Base-by-base conservation (phyloP, 768 basidiomycete genomes). In the Mycena capillaripes region DNA sequence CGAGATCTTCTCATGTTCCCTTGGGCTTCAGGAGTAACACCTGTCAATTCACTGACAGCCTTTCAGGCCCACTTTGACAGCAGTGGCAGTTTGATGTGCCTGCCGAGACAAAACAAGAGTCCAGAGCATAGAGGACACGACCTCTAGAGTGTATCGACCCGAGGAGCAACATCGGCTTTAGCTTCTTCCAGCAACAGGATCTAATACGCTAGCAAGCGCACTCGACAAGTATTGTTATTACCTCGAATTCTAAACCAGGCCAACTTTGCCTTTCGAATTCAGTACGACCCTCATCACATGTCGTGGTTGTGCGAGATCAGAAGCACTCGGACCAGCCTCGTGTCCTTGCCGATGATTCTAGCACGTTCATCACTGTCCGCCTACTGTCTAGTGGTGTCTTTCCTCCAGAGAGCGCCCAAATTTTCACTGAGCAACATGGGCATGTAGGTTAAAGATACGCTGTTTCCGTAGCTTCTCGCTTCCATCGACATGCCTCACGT, bases 351-450 rank as follows among this genome's bases (percentile, higher is more conserved):
- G 40, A 61, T 61, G 42, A 61, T 61, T 29, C n/a, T 46, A 44
- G 25, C 42, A 61, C 44, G 25, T 61, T 61, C 59, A 61, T 46
- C 59, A 46, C 59, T 42, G 58, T 59, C 38, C 58, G 58, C 58
- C 58, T 59, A 59, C 40, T 59, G 58, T n/a, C 23, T 17, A 59
- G 40, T 59, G 27, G 40, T 59, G 40, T 5, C 23, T 40, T 16
- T 59, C 40, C 42, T 59, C 17, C 52, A 53, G 14, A 53, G 50
- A 53, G 57, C 57, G 57, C 38, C 36, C 40, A 42, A 59, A 59
- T 53, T 42, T 59, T 61, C 40, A 61, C 59, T 61, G 59, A 61
- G 42, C 59, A 61, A 61, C 59, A 61, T 58, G 56, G 56, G 56
- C 23, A 58, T 58, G 19, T 58, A 19, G 12, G 56, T 58, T 58